Evolutionary conservation across 73 alveolate genomes (phyloP).

Genomic region (Tetrahymena elliotti): DNA sequence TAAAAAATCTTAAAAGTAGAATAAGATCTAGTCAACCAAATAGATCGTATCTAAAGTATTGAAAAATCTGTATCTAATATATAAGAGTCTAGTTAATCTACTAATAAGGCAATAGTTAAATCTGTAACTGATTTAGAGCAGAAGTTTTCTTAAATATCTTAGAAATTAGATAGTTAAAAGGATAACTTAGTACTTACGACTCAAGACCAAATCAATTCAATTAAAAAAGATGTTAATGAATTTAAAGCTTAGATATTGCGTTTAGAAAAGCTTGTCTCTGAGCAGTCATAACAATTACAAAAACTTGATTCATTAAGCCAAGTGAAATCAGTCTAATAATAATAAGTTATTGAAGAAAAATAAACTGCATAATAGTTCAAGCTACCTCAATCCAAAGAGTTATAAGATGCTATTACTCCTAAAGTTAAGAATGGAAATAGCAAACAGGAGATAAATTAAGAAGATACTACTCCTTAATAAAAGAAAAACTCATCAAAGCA

Average conservation of each 20-base stretch:
- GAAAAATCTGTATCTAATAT: background rate
- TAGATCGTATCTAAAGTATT: background rate
- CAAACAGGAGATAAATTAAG: background rate
- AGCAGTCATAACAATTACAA: background rate
- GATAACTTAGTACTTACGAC: background rate
- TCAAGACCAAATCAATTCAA: background rate
- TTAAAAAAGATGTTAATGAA: slow-evolving; percentile 7
- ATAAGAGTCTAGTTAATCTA: background rate
- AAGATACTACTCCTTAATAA: background rate
- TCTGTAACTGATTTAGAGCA: background rate
- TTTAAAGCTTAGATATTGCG: background rate
- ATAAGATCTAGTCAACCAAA: background rate
- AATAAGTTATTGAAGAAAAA: background rate
- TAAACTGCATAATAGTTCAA: background rate
- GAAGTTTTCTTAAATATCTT: background rate
- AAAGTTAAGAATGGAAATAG: background rate
- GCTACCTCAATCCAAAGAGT: background rate
- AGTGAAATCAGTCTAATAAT: background rate
- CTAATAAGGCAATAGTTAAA: background rate
- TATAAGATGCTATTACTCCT: background rate
- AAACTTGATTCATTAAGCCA: background rate
- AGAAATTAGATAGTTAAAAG: background rate
- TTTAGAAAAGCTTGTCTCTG: background rate
- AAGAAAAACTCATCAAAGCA: background rate
- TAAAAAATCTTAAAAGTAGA: background rate